Conservation (phyloP, 2,329 filamentous ascomycete species). For the Leptographium radiaticola region DNA sequence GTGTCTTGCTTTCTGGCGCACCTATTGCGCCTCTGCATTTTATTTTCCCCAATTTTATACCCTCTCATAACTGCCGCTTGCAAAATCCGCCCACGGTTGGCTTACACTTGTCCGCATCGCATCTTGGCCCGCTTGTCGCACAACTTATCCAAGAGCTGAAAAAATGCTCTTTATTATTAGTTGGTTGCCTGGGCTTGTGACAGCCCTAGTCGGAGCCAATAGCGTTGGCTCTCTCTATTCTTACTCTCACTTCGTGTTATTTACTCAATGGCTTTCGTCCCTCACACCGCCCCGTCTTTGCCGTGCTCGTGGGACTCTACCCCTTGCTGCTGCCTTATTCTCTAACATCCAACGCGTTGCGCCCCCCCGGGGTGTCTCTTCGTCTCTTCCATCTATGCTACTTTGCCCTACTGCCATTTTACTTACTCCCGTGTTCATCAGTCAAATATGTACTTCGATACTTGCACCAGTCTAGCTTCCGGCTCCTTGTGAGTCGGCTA, state of each 20-base stretch:
- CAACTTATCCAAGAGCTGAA: background rate
- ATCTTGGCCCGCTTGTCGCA: background rate
- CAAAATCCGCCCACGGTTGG: background rate
- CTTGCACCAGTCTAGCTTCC: background rate
- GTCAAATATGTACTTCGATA: background rate
- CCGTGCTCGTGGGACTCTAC: conserved; percentile 1
- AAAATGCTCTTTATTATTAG: background rate
- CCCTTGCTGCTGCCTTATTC: background rate
- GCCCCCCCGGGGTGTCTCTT: background rate
- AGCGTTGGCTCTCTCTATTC: background rate
- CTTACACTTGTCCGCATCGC: background rate
- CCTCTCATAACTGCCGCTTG: background rate
- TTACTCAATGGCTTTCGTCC: background rate
- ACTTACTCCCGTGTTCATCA: background rate
- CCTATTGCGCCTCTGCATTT: background rate
- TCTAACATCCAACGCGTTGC: background rate
- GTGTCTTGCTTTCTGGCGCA: background rate
- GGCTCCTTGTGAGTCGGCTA: background rate
- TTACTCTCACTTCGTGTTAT: background rate
- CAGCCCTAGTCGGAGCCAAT: background rate
- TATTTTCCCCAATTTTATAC: background rate
- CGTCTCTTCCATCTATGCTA: background rate
- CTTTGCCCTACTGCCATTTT: background rate
- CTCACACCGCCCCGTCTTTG: conserved; percentile 7
- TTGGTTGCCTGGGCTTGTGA: background rate